A percentile compares a stretch with the other conserved stretches of the same genome.
phyloP scores from a whole-genome alignment of 306 rosid species.

The cucumber (Cucumis sativus) region Cucumber_9930_V3 NC_026660.2:20369501-20370000 shows the following conservation, averaged over 20 bases:
- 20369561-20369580: conserved; percentile 98
- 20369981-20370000: not conserved
- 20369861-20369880: not conserved
- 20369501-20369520: conserved; percentile 91
- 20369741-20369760: conserved; percentile 25
- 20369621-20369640: conserved; percentile 97
- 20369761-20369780: not conserved
- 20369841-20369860: not conserved
- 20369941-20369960: not conserved
- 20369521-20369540: conserved; percentile 70
- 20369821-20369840: not conserved
- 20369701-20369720: conserved; percentile 85
- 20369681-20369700: conserved; percentile 91
- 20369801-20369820: conserved; percentile 4
- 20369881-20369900: conserved; percentile 1
- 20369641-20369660: conserved; percentile 83
- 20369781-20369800: not conserved
- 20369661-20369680: conserved; percentile 81
- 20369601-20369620: conserved; percentile 98
- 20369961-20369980: not conserved
- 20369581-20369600: conserved; percentile 95
- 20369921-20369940: not conserved
- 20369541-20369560: conserved; percentile 80
- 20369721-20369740: conserved; percentile 81
- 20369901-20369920: not conserved